Conservation (phyloP, 2,329 filamentous ascomycete genomes). For the Metarhizium rileyi region DNA sequence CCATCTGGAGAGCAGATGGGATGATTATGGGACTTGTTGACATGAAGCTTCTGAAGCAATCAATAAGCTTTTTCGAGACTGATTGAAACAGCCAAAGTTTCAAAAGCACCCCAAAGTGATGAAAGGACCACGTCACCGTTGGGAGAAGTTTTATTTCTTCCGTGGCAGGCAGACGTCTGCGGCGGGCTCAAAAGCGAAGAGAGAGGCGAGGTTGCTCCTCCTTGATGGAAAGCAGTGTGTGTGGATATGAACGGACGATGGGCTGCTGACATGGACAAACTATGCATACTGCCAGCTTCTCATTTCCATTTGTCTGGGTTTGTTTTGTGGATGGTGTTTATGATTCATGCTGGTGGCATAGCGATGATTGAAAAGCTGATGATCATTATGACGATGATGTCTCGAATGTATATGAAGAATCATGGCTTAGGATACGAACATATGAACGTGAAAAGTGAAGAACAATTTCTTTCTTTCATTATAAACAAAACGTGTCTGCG, state of each 20-base stretch:
- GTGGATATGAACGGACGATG: not conserved
- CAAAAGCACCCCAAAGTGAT: not conserved
- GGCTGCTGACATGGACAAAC: not conserved
- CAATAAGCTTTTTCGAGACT: slow-evolving; percentile 36
- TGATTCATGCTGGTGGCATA: not conserved
- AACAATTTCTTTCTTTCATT: not conserved
- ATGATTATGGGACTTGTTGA: slow-evolving; percentile 37
- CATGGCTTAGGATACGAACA: not conserved
- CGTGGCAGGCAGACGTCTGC: too few relatives aligned
- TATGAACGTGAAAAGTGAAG: not conserved
- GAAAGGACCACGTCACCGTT: not conserved
- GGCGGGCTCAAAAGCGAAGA: not conserved
- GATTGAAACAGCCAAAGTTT: slow-evolving; percentile 15
- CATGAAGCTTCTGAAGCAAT: slow-evolving; percentile 30
- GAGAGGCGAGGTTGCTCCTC: not conserved
- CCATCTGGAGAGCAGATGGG: slow-evolving; percentile 34
- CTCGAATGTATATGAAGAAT: not conserved
- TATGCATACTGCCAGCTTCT: not conserved
- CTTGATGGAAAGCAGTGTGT: not conserved
- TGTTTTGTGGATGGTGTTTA: not conserved
- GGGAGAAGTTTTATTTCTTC: too few relatives aligned
- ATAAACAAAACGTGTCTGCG: too few relatives aligned
- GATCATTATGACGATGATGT: not conserved
- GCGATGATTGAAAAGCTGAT: not conserved
- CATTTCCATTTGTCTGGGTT: not conserved